Evolutionary conservation across 495 filamentous ascomycete species (phyloP).

Genomic region (Wilcoxina mikolae): DNA sequence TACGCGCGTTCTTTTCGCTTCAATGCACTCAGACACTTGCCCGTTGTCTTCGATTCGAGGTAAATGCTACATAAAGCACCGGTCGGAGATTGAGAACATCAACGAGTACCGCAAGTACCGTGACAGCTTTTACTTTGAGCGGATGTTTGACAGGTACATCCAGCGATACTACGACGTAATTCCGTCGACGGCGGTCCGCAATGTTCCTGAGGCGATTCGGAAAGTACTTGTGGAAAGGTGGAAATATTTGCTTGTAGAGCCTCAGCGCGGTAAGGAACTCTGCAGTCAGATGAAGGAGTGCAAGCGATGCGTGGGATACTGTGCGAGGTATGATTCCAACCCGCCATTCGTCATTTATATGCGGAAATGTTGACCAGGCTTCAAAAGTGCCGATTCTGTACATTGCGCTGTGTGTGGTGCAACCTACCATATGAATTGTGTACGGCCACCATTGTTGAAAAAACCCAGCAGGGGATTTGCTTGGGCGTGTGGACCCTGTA

Average conservation of each 20-base stretch:
- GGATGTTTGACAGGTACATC: conserved; percentile 95
- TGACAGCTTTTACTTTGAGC: conserved; percentile 92
- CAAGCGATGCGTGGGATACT: conserved; percentile 78
- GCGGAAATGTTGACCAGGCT: conserved; percentile 1
- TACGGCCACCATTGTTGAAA: conserved; percentile 79
- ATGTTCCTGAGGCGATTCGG: conserved; percentile 86
- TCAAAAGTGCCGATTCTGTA: conserved; percentile 69
- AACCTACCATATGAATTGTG: conserved; percentile 98
- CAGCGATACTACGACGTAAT: conserved; percentile 96
- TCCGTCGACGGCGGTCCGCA: conserved; percentile 80
- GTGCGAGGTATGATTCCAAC: conserved; percentile 55
- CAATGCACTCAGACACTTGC: conserved; percentile 96
- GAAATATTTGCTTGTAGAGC: conserved; percentile 88
- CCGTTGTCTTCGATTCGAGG: conserved; percentile 83
- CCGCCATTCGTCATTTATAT: neutral
- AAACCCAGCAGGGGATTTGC: conserved; percentile 97
- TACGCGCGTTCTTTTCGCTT: conserved; percentile 75
- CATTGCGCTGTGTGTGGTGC: conserved; percentile 89
- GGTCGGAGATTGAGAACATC: conserved; percentile 66
- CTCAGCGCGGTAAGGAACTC: conserved; percentile 80
- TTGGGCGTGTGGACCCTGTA: conserved; percentile 94
- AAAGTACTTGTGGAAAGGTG: conserved; percentile 88
- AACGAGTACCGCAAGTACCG: conserved; percentile 68
- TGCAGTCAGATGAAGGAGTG: conserved; percentile 93
- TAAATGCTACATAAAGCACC: conserved; percentile 77